Conservation (phyloP, 2,329 filamentous ascomycete genomes). For the Achaetomium macrosporum region DNA sequence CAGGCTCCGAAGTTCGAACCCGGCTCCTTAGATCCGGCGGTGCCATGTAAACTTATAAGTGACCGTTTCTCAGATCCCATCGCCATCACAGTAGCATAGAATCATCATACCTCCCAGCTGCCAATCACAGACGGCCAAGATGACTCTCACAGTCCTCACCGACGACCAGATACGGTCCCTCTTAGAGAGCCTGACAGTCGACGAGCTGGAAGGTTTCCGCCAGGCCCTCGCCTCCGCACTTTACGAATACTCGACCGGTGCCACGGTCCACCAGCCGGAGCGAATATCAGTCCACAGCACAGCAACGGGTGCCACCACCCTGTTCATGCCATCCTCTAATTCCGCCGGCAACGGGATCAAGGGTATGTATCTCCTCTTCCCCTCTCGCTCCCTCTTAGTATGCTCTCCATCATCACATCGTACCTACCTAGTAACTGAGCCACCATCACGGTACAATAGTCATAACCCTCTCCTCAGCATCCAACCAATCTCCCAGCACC, state of each 20-base stretch:
- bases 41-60: no score
- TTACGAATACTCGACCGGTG: slow-evolving; percentile 56
- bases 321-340: slow-evolving; percentile 70
- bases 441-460: no score
- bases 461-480: slow-evolving; percentile 51
- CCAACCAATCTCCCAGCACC: slow-evolving; percentile 15
- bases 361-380: slow-evolving; percentile 33
- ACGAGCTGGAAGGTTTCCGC: slow-evolving; percentile 50
- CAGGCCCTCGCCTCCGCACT: slow-evolving; percentile 45
- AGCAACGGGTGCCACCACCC: slow-evolving; percentile 50
- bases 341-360: slow-evolving; percentile 63
- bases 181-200: slow-evolving; percentile 46
- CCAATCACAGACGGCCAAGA: slow-evolving; percentile 27
- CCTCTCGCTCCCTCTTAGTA: background rate
- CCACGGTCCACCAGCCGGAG: slow-evolving; percentile 50
- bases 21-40: background rate
- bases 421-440: no score
- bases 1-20: background rate
- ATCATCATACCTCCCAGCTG: no score
- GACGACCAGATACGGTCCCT: slow-evolving; percentile 51
- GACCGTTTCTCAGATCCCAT: background rate
- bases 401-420: background rate
- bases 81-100: no score
- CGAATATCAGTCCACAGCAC: slow-evolving; percentile 44
- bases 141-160: slow-evolving; percentile 54